A percentile compares a stretch with the other conserved stretches of the same genome.
Conservation (phyloP, 257 asterid species). For the Gentiana dahurica region DNA sequence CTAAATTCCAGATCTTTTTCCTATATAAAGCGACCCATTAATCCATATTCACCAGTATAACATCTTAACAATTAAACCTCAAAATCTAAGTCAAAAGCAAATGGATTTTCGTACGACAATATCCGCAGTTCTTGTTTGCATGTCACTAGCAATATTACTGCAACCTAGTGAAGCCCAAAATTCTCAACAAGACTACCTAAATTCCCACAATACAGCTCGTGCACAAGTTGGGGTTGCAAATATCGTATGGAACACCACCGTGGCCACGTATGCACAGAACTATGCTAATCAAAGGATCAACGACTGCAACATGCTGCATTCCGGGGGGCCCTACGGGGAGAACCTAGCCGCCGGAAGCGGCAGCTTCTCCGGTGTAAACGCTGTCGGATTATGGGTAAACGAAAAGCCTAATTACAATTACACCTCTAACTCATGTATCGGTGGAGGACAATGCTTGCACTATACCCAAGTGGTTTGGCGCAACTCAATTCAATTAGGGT, state of each 20-base stretch:
- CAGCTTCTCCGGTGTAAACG: constrained; percentile 3
- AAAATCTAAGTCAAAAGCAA: too few relatives aligned
- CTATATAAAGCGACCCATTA: too few relatives aligned
- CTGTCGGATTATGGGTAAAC: constrained; percentile 11
- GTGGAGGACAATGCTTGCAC: constrained; percentile 13
- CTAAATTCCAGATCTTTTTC: too few relatives aligned
- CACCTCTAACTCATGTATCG: constrained; percentile 13
- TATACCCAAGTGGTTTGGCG: constrained; percentile 36
- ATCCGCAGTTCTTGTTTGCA: too few relatives aligned
- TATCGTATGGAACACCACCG: constrained; percentile 9
- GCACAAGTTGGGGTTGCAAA: constrained; percentile 16
- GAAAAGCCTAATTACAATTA: constrained; percentile 13
- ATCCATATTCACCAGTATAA: too few relatives aligned
- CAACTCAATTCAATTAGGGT: constrained; percentile 16
- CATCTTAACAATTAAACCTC: too few relatives aligned
- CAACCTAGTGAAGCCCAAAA: constrained; percentile 10
- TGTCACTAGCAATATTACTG: too few relatives aligned
- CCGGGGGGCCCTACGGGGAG: constrained; percentile 24
- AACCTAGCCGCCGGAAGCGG: constrained; percentile 14
- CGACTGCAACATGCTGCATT: constrained; percentile 18
- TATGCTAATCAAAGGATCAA: constrained; percentile 12
- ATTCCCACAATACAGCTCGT: constrained; percentile 30
- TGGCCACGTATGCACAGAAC: constrained; percentile 10
- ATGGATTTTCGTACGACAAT: too few relatives aligned
- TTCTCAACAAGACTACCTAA: constrained; percentile 8